Base-by-base conservation (phyloP, 2,329 filamentous ascomycete genomes). In the Periglandula ipomoeae region DNA sequence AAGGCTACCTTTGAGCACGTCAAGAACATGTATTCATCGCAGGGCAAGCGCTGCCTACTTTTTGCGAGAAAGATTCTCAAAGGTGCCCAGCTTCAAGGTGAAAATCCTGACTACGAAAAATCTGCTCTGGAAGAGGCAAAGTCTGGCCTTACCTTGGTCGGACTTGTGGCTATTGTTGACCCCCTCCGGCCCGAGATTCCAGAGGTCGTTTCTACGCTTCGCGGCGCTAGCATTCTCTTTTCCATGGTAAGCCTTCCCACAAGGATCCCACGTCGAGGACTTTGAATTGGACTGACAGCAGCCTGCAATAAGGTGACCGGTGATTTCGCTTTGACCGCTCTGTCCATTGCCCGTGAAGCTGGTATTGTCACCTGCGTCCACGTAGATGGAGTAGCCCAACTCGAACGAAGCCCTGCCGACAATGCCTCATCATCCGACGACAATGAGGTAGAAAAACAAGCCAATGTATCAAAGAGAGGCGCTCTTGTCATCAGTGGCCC, bases 151-250 rank as follows among this genome's bases (percentile, higher is more conserved):
- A 79, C 75, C 0, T 80, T 91, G 53, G 78, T 85, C 23, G 88
- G 88, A 13, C 68, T 94, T 4, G 79, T 89, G 23, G 86, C 84
- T 37, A 81, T 93, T 27, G 86, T 89, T 46, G 87, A 91, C 55
- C 87, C 87, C 1, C 81, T 87, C 47, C 81, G 87, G 0, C 76
- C 81, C 0, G 87, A 90, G 60, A 87, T 87, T 4, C 80, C 76
- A 0, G 76, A 75, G 2, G 80, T 84, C 0, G 78, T 88, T 38
- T 67, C 70, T n/a, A 85, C 76, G 0, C 70, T 89, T 15, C 76
- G 84, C 11, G 72, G 77, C 1, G 86, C 87, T 4, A 83, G 84
- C 1, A 84, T 90, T 47, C 73, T 82, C n/a, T 81, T 89, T 26
- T 84, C 86, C 63, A 90, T 90, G 85, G 85, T 79, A 55, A 57